Evolutionary conservation across 768 basidiomycete genomes (phyloP), one percentile per base, ranked within the genome.

Genomic region (Boletus tomentosulus): DNA sequence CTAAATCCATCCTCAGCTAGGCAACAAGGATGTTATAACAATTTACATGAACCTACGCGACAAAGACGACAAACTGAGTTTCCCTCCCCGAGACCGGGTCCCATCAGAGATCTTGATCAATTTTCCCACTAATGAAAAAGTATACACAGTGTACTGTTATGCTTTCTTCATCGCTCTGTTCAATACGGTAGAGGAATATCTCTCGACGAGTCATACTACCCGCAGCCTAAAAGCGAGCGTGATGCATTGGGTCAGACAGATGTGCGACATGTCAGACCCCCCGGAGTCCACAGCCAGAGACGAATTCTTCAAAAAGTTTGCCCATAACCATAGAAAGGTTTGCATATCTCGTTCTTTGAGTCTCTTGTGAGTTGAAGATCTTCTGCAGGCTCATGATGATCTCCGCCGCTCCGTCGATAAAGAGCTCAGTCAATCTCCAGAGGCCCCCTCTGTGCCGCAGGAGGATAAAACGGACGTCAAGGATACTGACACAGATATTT

Each of bases 151-250:
- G 1, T 2, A 3, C 4, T 55, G 48, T 37, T 50, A 42, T 16
- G 19, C 45, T 1, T 55, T 55, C 37, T 48, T 55, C 11, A 38
- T 34, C 13, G 48, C 48, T 24, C 54, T 55, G 11, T 55, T 55
- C 43, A 16, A 46, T 1, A 46, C 28, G 0, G 6, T 55, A 2
- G 30, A 33, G 12, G 24, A 33, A 27, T 13, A 24, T 24, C 48
- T 54, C 4, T 27, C 41, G 1, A 28, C 7, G 2, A 3, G 1
- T 13, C 1, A 44, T 8, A 9, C 28, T 8, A 30, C 28, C 7
- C 5, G 7, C 28, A 12, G 3, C 31, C 6, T 2, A 33, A 33
- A 11, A 12, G 31, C 16, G 3, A 7, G 4, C 6, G n/a, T 54
- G 25, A 22, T 44, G 8, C 1, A 7, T 12, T 54, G 53, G 53